Evolutionary conservation across 495 filamentous ascomycete genomes (phyloP), one percentile per base, ranked within the genome.

Genomic region (Neohortaea acidophila): DNA sequence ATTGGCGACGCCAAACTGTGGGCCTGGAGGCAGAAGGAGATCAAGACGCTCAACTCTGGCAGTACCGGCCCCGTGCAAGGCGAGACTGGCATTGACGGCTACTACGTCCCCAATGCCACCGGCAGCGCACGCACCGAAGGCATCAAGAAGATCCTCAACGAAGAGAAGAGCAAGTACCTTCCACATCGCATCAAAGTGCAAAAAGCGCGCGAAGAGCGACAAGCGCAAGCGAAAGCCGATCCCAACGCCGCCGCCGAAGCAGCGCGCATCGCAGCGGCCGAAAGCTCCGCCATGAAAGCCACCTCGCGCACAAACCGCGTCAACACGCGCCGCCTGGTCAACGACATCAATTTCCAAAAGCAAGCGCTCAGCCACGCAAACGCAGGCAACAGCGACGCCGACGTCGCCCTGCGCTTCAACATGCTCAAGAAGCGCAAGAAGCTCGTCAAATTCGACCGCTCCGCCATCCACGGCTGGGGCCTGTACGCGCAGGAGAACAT

Each of bases 341-440:
- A 86, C 15, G 87, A 94, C 47, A 81, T 97, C 51, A 86, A 89
- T 52, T 84, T 84, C 11, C 84, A 93, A 54, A 87, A 89, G 58
- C 83, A 82, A 56, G 80, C 77, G 23, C 75, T 79, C 15, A 62
- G 63, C 3, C 59, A 61, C 7, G 65, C 60, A 33, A 82, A 79
- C 24, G 83, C 92, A 36, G 78, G 81, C 23, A 86, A 92, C 51
- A 24, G 17, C 34, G 47, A 50, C 29, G 43, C 43, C 23, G 47
- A 50, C 29, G 34, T 42, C 19, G 81, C 81, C 30, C 69, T 99
- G 43, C 79, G 85, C 15, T 99, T 99, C 71, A 99, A 99, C 59
- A 91, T 96, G 63, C 75, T 99, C 27, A 94, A 96, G 67, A 99
- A 96, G 58, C 77, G 89, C 33, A 96, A 96, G 75, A 99, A 99